These are phyloP conservation scores for Pisolithus sp. DNA, from an alignment of 768 basidiomycete species.

Conservation along the genomic window DNA sequence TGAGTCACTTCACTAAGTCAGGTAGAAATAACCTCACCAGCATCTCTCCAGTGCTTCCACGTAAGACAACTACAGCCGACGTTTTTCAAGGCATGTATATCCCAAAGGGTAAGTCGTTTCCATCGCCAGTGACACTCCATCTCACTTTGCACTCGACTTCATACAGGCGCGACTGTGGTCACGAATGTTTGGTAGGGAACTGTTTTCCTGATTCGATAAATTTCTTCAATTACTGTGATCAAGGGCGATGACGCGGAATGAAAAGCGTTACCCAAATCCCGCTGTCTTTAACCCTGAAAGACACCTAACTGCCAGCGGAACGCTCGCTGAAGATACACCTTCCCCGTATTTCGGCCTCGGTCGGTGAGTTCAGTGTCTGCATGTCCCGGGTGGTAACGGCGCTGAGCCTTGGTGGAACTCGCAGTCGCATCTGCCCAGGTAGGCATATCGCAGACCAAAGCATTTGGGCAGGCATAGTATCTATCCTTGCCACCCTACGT, in stretches of 20 bases:
- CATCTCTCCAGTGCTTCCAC: conserved; percentile 19
- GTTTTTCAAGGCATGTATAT: conserved; percentile 41
- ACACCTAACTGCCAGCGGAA: conserved; percentile 17
- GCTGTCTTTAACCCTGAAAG: conserved; percentile 30
- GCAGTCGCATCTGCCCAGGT: conserved; percentile 14
- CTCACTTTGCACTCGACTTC: background rate
- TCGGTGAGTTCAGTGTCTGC: conserved; percentile 2
- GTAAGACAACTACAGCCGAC: conserved; percentile 31
- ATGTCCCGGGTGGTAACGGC: background rate
- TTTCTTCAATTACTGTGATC: background rate
- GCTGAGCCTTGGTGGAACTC: background rate
- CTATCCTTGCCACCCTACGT: conserved; percentile 15
- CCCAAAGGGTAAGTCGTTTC: conserved; percentile 35
- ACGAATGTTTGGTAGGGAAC: conserved; percentile 15
- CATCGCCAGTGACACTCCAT: background rate
- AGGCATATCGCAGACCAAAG: conserved; percentile 13
- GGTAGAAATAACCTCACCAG: too few relatives aligned
- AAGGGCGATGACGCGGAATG: conserved; percentile 20
- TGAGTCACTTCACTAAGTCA: conserved; percentile 1
- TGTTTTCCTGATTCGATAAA: background rate
- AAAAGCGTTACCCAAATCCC: conserved; percentile 23
- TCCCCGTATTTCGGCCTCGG: conserved; percentile 31
- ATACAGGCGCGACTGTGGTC: conserved; percentile 17
- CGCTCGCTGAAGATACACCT: conserved; percentile 15
- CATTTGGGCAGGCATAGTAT: conserved; percentile 14